These are phyloP conservation scores for Byssoonygena ceratinophila DNA, from an alignment of 2,329 filamentous ascomycete genomes.

Conservation along the genomic window DNA sequence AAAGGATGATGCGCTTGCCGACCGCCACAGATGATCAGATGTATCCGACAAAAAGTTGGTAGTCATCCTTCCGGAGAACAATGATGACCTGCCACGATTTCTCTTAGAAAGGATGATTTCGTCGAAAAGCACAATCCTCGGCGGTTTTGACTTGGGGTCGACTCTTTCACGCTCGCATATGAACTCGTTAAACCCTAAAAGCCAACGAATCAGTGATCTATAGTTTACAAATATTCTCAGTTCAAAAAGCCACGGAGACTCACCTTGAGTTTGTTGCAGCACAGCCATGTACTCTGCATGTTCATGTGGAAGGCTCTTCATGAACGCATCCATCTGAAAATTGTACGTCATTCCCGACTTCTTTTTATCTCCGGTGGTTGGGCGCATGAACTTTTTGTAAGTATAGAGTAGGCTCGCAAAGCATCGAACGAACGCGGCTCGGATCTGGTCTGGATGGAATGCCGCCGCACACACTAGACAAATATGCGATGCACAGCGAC, in stretches of 20 bases:
- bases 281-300: constrained; percentile 54
- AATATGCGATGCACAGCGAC: constrained; percentile 49
- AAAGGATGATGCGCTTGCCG: constrained; percentile 48
- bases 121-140: constrained; percentile 51
- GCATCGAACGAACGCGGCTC: constrained; percentile 57
- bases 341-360: constrained; percentile 52
- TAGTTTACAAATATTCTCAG: background rate
- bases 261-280: constrained; percentile 54
- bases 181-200: constrained; percentile 50
- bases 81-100: constrained; percentile 48
- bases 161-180: constrained; percentile 52
- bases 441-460: constrained; percentile 56
- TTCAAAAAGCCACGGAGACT: constrained; percentile 11
- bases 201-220: constrained; percentile 13
- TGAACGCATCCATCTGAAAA: constrained; percentile 58
- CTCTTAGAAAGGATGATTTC: constrained; percentile 55
- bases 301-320: constrained; percentile 53
- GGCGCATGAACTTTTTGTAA: constrained; percentile 53
- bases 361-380: constrained; percentile 50
- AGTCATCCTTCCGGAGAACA: constrained; percentile 42
- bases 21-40: constrained; percentile 54
- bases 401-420: constrained; percentile 60
- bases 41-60: constrained; percentile 53
- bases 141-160: constrained; percentile 42
- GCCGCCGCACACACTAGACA: constrained; percentile 56